phyloP scores from a whole-genome alignment of 768 basidiomycete genomes.

The Trametes meyenii region DNA sequence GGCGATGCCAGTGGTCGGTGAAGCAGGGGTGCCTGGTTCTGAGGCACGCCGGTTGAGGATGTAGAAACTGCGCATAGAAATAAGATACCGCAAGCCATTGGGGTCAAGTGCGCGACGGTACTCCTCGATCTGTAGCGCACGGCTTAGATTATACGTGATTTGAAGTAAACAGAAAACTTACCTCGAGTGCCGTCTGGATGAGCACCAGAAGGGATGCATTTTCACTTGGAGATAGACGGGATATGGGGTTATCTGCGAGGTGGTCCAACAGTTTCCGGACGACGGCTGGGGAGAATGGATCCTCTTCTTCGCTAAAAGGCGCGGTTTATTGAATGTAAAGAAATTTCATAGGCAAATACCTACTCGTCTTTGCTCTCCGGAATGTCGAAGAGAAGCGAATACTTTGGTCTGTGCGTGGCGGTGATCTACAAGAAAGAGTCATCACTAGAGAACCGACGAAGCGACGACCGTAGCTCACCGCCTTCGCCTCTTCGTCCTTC shows the following conservation, averaged over 20 bases:
- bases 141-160: not conserved
- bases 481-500: slow-evolving; percentile 28
- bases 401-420: slow-evolving; percentile 39
- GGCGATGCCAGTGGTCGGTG: slow-evolving; percentile 28
- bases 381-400: slow-evolving; percentile 57
- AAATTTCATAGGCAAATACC: slow-evolving; percentile 24
- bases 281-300: slow-evolving; percentile 60
- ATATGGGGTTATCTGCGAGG: slow-evolving; percentile 64
- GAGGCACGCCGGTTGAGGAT: slow-evolving; percentile 75
- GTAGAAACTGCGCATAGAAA: slow-evolving; percentile 90
- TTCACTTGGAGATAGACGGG: slow-evolving; percentile 78
- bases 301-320: slow-evolving; percentile 48
- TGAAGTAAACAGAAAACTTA: slow-evolving; percentile 30
- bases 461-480: slow-evolving; percentile 11
- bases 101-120: slow-evolving; percentile 89
- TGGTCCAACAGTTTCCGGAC: slow-evolving; percentile 63
- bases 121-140: slow-evolving; percentile 52
- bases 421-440: not conserved
- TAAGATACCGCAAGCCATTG: slow-evolving; percentile 90
- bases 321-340: slow-evolving; percentile 13
- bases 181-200: slow-evolving; percentile 87
- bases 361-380: slow-evolving; percentile 50
- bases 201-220: slow-evolving; percentile 82
- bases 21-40: slow-evolving; percentile 48
- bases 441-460: not conserved